These are phyloP conservation scores for Aspergillus quadricinctus DNA, from an alignment of 2,329 filamentous ascomycete species.

Conservation along the genomic window DNA sequence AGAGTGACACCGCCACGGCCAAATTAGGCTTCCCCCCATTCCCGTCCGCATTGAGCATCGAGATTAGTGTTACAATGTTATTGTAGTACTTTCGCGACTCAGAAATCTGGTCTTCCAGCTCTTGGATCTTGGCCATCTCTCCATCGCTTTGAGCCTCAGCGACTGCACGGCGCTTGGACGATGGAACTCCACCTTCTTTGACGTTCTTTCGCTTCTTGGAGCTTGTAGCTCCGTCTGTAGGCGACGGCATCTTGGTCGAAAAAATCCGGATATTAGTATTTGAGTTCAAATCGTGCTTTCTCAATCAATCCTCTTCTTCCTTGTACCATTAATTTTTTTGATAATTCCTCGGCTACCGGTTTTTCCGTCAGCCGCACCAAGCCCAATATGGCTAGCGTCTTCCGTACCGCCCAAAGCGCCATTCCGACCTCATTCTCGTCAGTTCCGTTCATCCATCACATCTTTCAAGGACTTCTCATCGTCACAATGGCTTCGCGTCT, in stretches of 20 bases:
- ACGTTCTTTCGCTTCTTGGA: slow-evolving; percentile 40
- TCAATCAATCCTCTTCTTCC: background rate
- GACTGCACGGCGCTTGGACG: slow-evolving; percentile 43
- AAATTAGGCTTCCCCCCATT: slow-evolving; percentile 55
- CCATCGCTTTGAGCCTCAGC: slow-evolving; percentile 48
- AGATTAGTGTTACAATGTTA: slow-evolving; percentile 72
- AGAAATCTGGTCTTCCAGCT: slow-evolving; percentile 74
- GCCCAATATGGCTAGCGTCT: slow-evolving; percentile 32
- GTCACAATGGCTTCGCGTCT: slow-evolving; percentile 95
- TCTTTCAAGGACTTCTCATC: slow-evolving; percentile 53
- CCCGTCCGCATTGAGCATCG: slow-evolving; percentile 51
- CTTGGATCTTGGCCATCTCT: slow-evolving; percentile 62
- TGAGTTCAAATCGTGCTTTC: background rate
- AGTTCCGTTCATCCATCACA: slow-evolving; percentile 36
- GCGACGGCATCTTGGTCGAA: slow-evolving; percentile 25
- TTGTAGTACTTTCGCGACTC: slow-evolving; percentile 90
- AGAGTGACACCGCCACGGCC: slow-evolving; percentile 73
- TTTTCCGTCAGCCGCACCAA: slow-evolving; percentile 29
- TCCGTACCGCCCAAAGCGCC: slow-evolving; percentile 34
- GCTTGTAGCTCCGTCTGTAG: slow-evolving; percentile 16
- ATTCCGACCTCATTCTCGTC: slow-evolving; percentile 39
- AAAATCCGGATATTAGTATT: slow-evolving; percentile 49
- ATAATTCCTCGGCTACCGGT: slow-evolving; percentile 25
- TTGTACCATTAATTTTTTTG: slow-evolving; percentile 23
- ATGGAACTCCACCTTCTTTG: slow-evolving; percentile 34